Conservation (phyloP, 78 protist species). For the Polysphondylium violaceum region DNA sequence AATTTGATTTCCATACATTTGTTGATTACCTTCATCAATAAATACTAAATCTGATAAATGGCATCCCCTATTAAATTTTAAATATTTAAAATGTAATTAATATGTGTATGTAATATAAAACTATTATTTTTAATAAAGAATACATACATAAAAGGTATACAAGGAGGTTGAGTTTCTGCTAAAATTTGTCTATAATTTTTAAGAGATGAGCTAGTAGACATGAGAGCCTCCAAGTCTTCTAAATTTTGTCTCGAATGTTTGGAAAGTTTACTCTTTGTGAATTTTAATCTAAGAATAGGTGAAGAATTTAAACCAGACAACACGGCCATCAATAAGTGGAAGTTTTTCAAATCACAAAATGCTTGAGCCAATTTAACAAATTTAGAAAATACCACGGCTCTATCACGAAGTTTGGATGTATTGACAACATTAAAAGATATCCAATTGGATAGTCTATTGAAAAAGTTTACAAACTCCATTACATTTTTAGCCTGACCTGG, state of each 20-base stretch:
- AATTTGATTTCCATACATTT: background rate
- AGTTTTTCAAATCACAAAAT: constrained; percentile 18
- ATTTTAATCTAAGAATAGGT: constrained; percentile 14
- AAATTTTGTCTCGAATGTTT: background rate
- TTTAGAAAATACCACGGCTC: constrained; percentile 7
- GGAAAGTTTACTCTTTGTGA: constrained; percentile 21
- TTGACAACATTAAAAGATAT: background rate
- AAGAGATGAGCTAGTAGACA: constrained; percentile 24
- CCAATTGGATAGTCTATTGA: constrained; percentile 33
- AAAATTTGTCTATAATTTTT: constrained; percentile 31
- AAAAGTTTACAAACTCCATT: background rate
- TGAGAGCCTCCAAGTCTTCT: background rate
- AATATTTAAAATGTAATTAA: background rate
- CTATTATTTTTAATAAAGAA: no score
- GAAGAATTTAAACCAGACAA: constrained; percentile 22
- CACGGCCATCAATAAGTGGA: background rate
- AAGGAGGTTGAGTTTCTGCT: constrained; percentile 10
- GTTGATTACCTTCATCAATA: constrained; percentile 37
- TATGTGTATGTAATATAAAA: no score
- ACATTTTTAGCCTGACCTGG: background rate
- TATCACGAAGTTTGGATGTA: constrained; percentile 18
- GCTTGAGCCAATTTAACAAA: constrained; percentile 12
- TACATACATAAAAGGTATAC: constrained; percentile 31
- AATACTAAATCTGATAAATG: constrained; percentile 32
- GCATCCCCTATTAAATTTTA: background rate